Conservation (phyloP, 176 grass and related monocot genomes). For the Musa beccarii region DNA sequence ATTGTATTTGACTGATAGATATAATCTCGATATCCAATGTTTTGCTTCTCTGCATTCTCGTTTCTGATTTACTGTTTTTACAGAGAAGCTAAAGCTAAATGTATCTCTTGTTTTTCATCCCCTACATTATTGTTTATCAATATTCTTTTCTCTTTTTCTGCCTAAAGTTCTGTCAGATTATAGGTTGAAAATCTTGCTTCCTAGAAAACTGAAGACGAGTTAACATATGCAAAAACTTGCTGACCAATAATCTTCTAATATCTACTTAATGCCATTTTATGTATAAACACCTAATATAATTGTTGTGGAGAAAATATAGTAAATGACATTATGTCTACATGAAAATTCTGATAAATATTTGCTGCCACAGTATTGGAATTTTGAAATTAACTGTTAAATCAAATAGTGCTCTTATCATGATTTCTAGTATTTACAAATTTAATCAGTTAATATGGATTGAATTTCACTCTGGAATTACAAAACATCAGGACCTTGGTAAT, state of each 20-base stretch:
- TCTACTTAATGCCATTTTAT: not conserved
- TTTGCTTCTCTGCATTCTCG: too few species aligned
- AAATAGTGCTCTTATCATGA: not conserved
- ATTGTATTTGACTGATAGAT: not conserved
- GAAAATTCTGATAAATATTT: too few species aligned
- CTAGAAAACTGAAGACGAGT: not conserved
- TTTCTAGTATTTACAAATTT: not conserved
- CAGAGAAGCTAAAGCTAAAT: not conserved
- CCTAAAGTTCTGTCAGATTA: not conserved
- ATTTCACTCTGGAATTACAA: too few species aligned
- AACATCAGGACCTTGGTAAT: not conserved
- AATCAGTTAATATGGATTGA: not conserved
- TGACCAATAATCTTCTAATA: not conserved
- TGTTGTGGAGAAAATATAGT: too few species aligned
- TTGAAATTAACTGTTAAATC: not conserved
- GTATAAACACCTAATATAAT: not conserved
- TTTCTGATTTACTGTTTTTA: not conserved
- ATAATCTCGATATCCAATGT: not conserved
- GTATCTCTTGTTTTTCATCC: not conserved
- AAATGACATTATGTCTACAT: too few species aligned
- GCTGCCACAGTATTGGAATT: too few species aligned
- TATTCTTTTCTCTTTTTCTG: not conserved
- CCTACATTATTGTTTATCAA: too few species aligned
- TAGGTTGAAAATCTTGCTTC: not conserved
- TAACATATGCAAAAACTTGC: not conserved